A percentile compares a stretch with the other conserved stretches of the same genome.
Evolutionary conservation across 768 basidiomycete genomes (phyloP).

Genomic region (Gloeostereum incarnatum): DNA sequence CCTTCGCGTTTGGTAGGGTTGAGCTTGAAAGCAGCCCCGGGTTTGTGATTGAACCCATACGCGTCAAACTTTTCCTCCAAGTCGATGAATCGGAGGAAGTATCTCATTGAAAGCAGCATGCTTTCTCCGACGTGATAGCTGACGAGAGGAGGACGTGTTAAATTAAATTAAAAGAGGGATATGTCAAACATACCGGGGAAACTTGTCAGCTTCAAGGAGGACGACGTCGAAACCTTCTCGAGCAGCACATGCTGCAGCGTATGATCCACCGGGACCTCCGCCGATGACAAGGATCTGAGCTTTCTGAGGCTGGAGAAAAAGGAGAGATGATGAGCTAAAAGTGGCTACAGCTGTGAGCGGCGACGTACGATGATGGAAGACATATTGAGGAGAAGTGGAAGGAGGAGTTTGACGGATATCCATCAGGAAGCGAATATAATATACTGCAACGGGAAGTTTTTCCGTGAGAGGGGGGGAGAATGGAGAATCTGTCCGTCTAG

Average conservation of each 20-base stretch:
- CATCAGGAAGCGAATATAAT: no score
- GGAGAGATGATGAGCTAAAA: no score
- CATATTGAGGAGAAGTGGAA: no score
- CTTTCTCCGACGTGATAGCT: constrained; percentile 32
- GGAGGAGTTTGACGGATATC: no score
- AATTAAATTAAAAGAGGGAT: no score
- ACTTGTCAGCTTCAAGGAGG: constrained; percentile 25
- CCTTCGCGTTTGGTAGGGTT: constrained; percentile 44
- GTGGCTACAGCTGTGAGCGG: no score
- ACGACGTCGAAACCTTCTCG: constrained; percentile 16
- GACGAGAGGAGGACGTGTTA: not conserved
- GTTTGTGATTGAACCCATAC: constrained; percentile 37
- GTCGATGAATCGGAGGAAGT: constrained; percentile 42
- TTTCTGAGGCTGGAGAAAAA: constrained; percentile 4
- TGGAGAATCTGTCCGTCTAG: no score
- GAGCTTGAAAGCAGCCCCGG: constrained; percentile 54
- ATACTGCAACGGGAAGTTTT: no score
- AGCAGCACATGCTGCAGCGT: constrained; percentile 15
- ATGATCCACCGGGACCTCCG: constrained; percentile 18
- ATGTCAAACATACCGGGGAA: constrained; percentile 43
- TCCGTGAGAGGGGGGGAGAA: no score
- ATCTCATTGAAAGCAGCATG: constrained; percentile 27
- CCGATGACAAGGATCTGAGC: constrained; percentile 28
- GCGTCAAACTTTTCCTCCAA: constrained; percentile 31
- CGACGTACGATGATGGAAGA: no score